A percentile compares a stretch with the other conserved stretches of the same genome.
Evolutionary conservation across 768 basidiomycete genomes (phyloP).

Genomic region (Boletus subparvulus): DNA sequence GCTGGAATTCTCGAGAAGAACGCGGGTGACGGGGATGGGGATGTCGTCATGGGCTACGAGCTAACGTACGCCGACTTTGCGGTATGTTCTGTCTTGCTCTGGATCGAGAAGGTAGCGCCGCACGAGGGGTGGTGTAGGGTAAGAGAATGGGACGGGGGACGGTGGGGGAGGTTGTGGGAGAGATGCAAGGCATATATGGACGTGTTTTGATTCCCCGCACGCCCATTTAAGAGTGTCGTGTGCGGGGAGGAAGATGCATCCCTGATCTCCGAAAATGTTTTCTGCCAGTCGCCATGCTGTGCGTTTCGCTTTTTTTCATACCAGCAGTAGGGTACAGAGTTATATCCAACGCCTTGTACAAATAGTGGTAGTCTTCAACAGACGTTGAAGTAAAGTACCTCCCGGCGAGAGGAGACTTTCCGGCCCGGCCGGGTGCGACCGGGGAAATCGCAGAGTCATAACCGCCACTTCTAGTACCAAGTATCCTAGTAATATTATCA

Average conservation of each 20-base stretch:
- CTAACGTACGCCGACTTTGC: conserved; percentile 75
- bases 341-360: background rate
- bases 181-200: conserved; percentile 69
- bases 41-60: conserved; percentile 63
- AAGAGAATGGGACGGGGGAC: conserved; percentile 65
- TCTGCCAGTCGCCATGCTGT: background rate
- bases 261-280: background rate
- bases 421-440: no score
- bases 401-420: no score
- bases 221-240: background rate
- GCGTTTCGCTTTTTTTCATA: background rate
- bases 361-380: background rate
- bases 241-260: background rate
- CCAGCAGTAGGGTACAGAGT: background rate
- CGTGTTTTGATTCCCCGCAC: conserved; percentile 42
- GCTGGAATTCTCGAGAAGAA: conserved; percentile 70
- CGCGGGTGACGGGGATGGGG: conserved; percentile 55
- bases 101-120: conserved; percentile 72
- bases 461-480: no score
- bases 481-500: no score
- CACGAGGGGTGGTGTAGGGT: conserved; percentile 72
- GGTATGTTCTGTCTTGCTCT: conserved; percentile 67
- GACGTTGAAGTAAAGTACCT: no score
- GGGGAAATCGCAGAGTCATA: no score
- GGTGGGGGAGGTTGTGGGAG: conserved; percentile 64